These are phyloP conservation scores for Orbilia javanica DNA, from an alignment of 2,329 filamentous ascomycete genomes.

Conservation along the genomic window DNA sequence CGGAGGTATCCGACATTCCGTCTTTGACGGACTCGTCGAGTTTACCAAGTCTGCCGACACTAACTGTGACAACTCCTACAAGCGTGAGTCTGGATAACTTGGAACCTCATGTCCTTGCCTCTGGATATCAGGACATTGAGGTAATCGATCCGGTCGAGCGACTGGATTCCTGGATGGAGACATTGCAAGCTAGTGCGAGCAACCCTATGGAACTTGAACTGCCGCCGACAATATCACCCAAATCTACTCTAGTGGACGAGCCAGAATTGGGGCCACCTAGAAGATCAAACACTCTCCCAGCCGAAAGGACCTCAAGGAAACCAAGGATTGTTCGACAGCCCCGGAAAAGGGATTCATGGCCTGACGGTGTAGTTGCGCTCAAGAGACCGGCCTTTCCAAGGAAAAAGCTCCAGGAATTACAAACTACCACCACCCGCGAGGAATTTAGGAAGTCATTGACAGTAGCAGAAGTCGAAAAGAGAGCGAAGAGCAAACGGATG, in stretches of 20 bases:
- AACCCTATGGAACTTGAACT: conserved; percentile 51
- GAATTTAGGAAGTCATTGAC: conserved; percentile 50
- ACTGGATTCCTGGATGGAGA: conserved; percentile 52
- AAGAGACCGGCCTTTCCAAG: conserved; percentile 51
- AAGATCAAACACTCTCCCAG: conserved; percentile 46
- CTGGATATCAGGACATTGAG: conserved; percentile 50
- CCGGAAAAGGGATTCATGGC: conserved; percentile 50
- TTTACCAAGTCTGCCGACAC: conserved; percentile 25
- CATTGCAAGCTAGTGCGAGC: conserved; percentile 25
- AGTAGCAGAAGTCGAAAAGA: conserved; percentile 36
- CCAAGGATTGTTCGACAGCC: conserved; percentile 27
- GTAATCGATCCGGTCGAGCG: conserved; percentile 34
- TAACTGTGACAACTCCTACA: conserved; percentile 30
- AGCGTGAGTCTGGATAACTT: conserved; percentile 36
- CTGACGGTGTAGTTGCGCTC: conserved; percentile 40
- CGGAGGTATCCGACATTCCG: conserved; percentile 42
- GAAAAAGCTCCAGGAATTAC: conserved; percentile 56
- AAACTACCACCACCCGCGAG: conserved; percentile 47
- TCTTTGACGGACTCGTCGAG: conserved; percentile 43
- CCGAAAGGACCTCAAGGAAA: conserved; percentile 20
- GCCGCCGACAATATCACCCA: conserved; percentile 4
- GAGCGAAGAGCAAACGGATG: conserved; percentile 47
- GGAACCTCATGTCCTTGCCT: conserved; percentile 47
- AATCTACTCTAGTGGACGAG: not conserved
- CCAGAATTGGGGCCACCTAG: conserved; percentile 28